phyloP scores from a whole-genome alignment of 1,284 basidiomycete genomes.

The Cerrena zonata region DNA sequence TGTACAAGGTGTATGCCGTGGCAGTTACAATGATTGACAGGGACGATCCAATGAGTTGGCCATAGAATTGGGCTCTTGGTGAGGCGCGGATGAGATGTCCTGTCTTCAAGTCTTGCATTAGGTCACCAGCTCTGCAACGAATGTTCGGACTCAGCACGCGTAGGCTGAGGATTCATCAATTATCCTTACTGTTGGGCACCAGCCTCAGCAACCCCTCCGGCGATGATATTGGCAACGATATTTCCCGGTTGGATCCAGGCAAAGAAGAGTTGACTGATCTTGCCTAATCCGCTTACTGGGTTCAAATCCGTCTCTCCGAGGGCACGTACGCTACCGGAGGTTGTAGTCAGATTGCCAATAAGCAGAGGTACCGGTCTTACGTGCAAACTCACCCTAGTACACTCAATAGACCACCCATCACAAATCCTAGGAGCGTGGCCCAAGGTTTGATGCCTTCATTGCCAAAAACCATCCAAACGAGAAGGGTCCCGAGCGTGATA shows the following conservation, averaged over 20 bases:
- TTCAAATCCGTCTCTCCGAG: conserved; percentile 91
- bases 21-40: conserved; percentile 86
- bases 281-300: conserved; percentile 90
- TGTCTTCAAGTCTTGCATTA: conserved; percentile 98
- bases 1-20: conserved; percentile 84
- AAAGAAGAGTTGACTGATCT: conserved; percentile 90
- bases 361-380: no score
- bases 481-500: conserved; percentile 62
- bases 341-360: no score
- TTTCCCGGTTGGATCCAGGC: conserved; percentile 92
- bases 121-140: conserved; percentile 75
- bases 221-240: conserved; percentile 92
- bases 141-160: not conserved
- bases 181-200: conserved; percentile 88
- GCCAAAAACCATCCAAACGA: conserved; percentile 87
- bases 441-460: conserved; percentile 87
- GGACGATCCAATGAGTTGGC: conserved; percentile 82
- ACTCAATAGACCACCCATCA: conserved; percentile 78
- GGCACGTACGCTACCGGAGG: conserved; percentile 66
- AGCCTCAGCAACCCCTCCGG: conserved; percentile 92
- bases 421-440: conserved; percentile 84
- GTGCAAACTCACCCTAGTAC: conserved; percentile 74
- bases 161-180: not conserved
- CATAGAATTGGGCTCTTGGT: conserved; percentile 82
- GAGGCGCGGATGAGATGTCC: conserved; percentile 85